Evolutionary conservation across 495 filamentous ascomycete species (phyloP), one percentile per base, ranked within the genome.

Genomic region (Echria macrotheca): DNA sequence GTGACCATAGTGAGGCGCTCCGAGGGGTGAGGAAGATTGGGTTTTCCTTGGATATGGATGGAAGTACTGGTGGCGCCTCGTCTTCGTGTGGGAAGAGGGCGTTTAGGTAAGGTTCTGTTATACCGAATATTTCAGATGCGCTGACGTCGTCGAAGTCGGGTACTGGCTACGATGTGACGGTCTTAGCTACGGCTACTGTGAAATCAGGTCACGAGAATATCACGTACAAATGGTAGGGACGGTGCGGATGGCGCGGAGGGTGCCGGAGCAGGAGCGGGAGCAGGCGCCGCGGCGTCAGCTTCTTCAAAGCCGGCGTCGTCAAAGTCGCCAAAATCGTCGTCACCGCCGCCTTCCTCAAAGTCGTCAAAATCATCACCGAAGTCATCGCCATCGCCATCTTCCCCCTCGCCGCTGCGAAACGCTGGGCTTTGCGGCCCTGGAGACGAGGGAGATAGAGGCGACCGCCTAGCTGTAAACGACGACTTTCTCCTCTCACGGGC

Each of bases 281-380:
- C 65, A 39, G 72, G 67, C 23, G 71, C 67, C 58, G 73, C 68
- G 47, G 69, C 59, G 47, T 63, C 53, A 56, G 74, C 73, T 50
- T 69, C 65, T 54, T 74, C 75, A 69, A 90, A 89, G 38, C 79
- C 88, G 59, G 91, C 87, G 31, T 63, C 55, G 60, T 87, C 88
- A 70, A 97, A 97, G 65, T 95, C 89, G 41, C 82, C 88, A 75
- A 91, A 91, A 66, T 93, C 89, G 52, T 75, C 80, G 54, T 80
- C 78, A 45, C 83, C 81, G 44, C 76, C 78, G 32, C 84, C 87
- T 63, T 89, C 89, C 61, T 91, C 90, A 63, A 97, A 96, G 58
- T 96, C 91, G 67, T 96, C 93, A 78, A 97, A 96, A 50, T 95
- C 91, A 60, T 93, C 91, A 49, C 85, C 87, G 69, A 85, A 84